These are phyloP conservation scores for Handroanthus guayacan DNA, from an alignment of 257 asterid species.

Conservation along the genomic window DNA sequence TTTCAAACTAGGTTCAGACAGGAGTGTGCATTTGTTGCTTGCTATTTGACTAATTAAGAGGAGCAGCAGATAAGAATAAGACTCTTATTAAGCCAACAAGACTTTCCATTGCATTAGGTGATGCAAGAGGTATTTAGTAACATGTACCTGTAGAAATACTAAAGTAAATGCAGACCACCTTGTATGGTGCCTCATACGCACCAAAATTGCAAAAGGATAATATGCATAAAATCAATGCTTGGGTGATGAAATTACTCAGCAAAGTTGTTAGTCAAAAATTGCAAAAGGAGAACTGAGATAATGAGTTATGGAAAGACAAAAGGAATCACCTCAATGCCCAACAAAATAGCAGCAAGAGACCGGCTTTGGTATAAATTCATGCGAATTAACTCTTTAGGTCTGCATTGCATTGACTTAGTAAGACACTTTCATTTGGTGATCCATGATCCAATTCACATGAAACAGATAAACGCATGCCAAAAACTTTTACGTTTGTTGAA, in stretches of 20 bases:
- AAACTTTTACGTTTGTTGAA: too few relatives aligned
- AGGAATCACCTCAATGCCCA: background rate
- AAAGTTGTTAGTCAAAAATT: background rate
- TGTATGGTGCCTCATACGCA: too few relatives aligned
- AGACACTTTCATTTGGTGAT: too few relatives aligned
- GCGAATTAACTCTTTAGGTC: too few relatives aligned
- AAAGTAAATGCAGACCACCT: too few relatives aligned
- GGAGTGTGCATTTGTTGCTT: constrained; percentile 8
- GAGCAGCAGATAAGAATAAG: constrained; percentile 63
- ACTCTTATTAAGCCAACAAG: constrained; percentile 67
- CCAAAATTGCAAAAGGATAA: too few relatives aligned
- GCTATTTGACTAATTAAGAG: constrained; percentile 39
- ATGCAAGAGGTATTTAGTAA: constrained; percentile 66
- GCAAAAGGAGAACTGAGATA: background rate
- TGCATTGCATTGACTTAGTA: too few relatives aligned
- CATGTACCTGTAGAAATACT: background rate
- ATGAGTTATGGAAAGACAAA: background rate
- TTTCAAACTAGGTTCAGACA: constrained; percentile 19
- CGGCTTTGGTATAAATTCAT: background rate
- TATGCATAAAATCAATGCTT: too few relatives aligned
- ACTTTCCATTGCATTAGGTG: constrained; percentile 68
- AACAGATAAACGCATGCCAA: background rate
- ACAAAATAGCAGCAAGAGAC: too few relatives aligned
- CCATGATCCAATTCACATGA: too few relatives aligned
- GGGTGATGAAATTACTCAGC: background rate